Conservation (phyloP, 129 eudicot genomes). For the Erigeron canadensis region DNA sequence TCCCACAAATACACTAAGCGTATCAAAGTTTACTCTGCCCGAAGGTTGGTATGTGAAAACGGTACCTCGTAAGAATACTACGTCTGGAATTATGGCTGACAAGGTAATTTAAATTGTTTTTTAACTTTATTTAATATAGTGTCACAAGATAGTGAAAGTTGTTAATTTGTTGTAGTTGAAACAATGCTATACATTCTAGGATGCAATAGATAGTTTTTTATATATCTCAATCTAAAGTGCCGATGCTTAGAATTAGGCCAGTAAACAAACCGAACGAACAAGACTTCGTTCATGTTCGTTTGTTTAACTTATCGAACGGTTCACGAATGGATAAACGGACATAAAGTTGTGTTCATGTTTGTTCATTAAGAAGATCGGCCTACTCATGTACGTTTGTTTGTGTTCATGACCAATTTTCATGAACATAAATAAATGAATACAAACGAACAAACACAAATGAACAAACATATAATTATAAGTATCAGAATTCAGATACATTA, state of each 20-base stretch:
- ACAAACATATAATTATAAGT: too few species aligned
- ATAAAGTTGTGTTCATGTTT: too few species aligned
- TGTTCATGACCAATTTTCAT: too few species aligned
- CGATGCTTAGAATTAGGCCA: slow-evolving; percentile 16
- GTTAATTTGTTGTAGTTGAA: slow-evolving; percentile 1
- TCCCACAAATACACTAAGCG: slow-evolving; percentile 22
- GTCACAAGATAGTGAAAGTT: background rate
- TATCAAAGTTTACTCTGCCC: slow-evolving; percentile 49
- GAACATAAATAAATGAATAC: too few species aligned
- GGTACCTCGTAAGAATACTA: slow-evolving; percentile 66
- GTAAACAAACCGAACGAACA: too few species aligned
- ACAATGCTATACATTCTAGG: slow-evolving; percentile 16
- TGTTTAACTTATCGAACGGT: too few species aligned
- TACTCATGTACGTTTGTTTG: too few species aligned
- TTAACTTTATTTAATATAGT: background rate
- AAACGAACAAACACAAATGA: too few species aligned
- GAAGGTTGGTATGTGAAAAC: slow-evolving; percentile 80
- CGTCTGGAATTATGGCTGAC: slow-evolving; percentile 34
- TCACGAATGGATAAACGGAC: too few species aligned
- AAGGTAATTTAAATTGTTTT: slow-evolving; percentile 44
- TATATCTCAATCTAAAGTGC: background rate
- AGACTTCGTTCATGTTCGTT: too few species aligned
- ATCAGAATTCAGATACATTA: too few species aligned
- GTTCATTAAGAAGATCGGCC: too few species aligned
- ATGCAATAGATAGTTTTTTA: background rate